A percentile compares a stretch with the other conserved stretches of the same genome.
These are phyloP conservation scores for Agaricus sinodeliciosus DNA, from an alignment of 768 basidiomycete genomes.

Conservation along the genomic window DNA sequence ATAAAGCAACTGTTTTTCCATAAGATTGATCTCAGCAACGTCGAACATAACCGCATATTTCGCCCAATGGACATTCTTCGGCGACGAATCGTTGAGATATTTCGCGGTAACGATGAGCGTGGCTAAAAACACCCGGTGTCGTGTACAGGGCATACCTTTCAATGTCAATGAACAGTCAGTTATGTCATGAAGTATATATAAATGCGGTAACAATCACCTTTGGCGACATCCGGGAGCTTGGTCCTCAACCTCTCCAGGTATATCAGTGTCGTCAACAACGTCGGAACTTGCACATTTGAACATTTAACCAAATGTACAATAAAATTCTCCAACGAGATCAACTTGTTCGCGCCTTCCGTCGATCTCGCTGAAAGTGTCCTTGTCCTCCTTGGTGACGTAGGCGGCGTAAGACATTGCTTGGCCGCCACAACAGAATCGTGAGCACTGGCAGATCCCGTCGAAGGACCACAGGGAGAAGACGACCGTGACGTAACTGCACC, in stretches of 20 bases:
- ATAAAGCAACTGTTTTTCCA: slow-evolving; percentile 94
- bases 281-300: slow-evolving; percentile 87
- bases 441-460: not conserved
- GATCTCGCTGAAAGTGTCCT: not conserved
- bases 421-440: slow-evolving; percentile 2
- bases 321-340: slow-evolving; percentile 74
- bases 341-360: slow-evolving; percentile 6
- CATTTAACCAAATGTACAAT: slow-evolving; percentile 73
- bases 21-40: slow-evolving; percentile 79
- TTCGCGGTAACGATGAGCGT: slow-evolving; percentile 94
- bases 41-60: slow-evolving; percentile 71
- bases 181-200: not conserved
- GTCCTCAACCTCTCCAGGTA: slow-evolving; percentile 84
- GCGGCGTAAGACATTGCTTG: slow-evolving; percentile 51
- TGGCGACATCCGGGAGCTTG: slow-evolving; percentile 77
- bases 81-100: slow-evolving; percentile 94
- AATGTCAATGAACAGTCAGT: slow-evolving; percentile 16
- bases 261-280: slow-evolving; percentile 83
- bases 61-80: slow-evolving; percentile 94
- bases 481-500: not conserved
- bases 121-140: slow-evolving; percentile 94
- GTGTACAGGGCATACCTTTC: slow-evolving; percentile 76
- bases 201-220: slow-evolving; percentile 49
- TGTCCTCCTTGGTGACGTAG: slow-evolving; percentile 17
- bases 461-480: not conserved